Conservation (phyloP, 768 basidiomycete genomes). For the Auricularia heimuer region DNA sequence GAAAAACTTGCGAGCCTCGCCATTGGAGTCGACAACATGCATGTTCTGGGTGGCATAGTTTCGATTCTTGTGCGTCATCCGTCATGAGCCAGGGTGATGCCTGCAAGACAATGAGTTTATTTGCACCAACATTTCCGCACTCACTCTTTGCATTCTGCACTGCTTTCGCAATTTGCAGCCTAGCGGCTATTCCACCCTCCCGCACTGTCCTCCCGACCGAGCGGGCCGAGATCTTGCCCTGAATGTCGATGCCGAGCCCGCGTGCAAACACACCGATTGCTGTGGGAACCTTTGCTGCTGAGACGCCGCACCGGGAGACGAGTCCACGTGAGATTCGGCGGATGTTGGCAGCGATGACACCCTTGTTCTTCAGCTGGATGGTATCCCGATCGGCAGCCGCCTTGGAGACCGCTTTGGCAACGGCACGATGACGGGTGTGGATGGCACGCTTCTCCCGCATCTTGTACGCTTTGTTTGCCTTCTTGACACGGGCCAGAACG, state of each 20-base stretch:
- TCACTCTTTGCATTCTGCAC: constrained; percentile 8
- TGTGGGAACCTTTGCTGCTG: neutral
- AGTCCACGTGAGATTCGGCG: neutral
- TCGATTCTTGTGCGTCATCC: constrained; percentile 19
- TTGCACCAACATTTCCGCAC: neutral
- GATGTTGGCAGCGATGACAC: neutral
- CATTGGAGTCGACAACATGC: constrained; percentile 11
- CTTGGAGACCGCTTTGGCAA: neutral
- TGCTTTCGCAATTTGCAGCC: constrained; percentile 15
- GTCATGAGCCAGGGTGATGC: constrained; percentile 17
- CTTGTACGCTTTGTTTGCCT: neutral
- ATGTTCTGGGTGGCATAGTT: constrained; percentile 15
- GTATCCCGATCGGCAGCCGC: neutral
- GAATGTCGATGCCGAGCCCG: neutral
- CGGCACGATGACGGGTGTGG: neutral
- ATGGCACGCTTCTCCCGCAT: neutral
- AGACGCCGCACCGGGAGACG: neutral
- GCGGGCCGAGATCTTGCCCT: neutral
- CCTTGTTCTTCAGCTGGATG: neutral
- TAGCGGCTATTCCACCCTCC: constrained; percentile 15
- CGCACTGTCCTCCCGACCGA: constrained; percentile 11
- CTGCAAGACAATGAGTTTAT: neutral
- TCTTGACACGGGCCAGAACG: neutral
- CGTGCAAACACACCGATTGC: neutral
- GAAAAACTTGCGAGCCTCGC: constrained; percentile 11